Conservation (phyloP, 179 eudicot genomes). For the Corrigiola litoralis region DNA sequence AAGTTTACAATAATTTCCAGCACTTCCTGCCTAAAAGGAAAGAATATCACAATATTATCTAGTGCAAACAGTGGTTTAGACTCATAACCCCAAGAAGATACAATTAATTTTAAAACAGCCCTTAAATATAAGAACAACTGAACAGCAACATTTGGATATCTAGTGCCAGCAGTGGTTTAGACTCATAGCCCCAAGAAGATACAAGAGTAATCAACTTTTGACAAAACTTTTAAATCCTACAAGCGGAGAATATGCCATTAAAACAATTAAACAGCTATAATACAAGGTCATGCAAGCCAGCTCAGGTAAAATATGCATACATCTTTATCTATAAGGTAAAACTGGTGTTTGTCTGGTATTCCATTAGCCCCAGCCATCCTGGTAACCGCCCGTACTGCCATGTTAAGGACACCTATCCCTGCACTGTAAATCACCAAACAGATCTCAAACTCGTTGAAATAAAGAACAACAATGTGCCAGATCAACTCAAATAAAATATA, state of each 20-base stretch:
- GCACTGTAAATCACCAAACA: conserved; percentile 62
- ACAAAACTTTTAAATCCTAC: too few species aligned
- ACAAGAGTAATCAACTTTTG: too few species aligned
- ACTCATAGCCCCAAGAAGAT: too few species aligned
- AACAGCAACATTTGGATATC: too few species aligned
- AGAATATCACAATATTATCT: too few species aligned
- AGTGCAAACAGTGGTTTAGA: too few species aligned
- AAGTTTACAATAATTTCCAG: too few species aligned
- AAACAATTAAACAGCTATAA: background rate
- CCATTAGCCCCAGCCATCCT: conserved; percentile 62
- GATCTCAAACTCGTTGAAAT: background rate
- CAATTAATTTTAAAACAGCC: too few species aligned
- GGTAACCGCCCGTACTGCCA: conserved; percentile 79
- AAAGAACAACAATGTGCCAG: background rate
- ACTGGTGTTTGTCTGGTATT: conserved; percentile 57
- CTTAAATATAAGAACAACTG: too few species aligned
- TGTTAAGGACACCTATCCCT: conserved; percentile 95
- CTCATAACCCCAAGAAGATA: too few species aligned
- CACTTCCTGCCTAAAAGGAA: too few species aligned
- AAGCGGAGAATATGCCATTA: background rate
- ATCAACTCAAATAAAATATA: background rate
- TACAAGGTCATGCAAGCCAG: background rate
- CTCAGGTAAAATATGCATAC: conserved; percentile 33
- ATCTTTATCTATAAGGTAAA: conserved; percentile 90
- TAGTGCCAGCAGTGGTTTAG: background rate